phyloP scores from a whole-genome alignment of 495 filamentous ascomycete species.

The Penicillium cinerascens region DNA sequence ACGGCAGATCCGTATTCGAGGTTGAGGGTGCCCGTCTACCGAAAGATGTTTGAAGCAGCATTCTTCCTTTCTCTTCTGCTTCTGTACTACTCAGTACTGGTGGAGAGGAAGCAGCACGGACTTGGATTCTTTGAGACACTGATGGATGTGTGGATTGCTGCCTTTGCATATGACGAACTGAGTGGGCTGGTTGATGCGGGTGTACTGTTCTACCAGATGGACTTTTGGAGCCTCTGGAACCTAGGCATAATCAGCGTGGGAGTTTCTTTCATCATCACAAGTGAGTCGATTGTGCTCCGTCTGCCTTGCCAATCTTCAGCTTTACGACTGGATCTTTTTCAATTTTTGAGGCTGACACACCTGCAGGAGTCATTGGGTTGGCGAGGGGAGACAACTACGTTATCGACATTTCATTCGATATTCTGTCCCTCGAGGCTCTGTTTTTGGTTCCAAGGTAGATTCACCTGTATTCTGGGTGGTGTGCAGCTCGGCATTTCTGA shows the following conservation, averaged over 20 bases:
- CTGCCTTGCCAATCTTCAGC: slow-evolving; percentile 9
- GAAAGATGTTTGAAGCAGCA: slow-evolving; percentile 81
- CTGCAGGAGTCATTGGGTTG: slow-evolving; percentile 69
- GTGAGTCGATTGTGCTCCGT: slow-evolving; percentile 49
- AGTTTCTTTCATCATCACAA: slow-evolving; percentile 62
- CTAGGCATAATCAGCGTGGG: slow-evolving; percentile 83
- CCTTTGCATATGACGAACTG: slow-evolving; percentile 85
- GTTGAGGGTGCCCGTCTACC: slow-evolving; percentile 84
- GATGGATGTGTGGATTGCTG: slow-evolving; percentile 68
- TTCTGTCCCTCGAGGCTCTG: slow-evolving; percentile 82
- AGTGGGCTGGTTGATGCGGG: slow-evolving; percentile 81
- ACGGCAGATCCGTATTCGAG: slow-evolving; percentile 80
- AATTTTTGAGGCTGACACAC: slow-evolving; percentile 8
- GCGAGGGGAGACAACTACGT: slow-evolving; percentile 55
- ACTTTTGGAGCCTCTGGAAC: slow-evolving; percentile 92
- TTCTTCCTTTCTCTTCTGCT: slow-evolving; percentile 81
- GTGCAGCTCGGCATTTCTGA: slow-evolving; percentile 3
- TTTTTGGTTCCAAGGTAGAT: slow-evolving; percentile 77
- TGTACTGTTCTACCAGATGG: slow-evolving; percentile 74
- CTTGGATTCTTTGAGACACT: slow-evolving; percentile 51
- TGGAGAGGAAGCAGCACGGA: slow-evolving; percentile 51
- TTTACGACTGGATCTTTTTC: background rate
- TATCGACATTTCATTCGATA: slow-evolving; percentile 78
- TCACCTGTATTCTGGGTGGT: background rate
- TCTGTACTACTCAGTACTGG: slow-evolving; percentile 81